Evolutionary conservation across 2,329 filamentous ascomycete species (phyloP), one percentile per base, ranked within the genome.

Genomic region (Fusarium oxysporum): DNA sequence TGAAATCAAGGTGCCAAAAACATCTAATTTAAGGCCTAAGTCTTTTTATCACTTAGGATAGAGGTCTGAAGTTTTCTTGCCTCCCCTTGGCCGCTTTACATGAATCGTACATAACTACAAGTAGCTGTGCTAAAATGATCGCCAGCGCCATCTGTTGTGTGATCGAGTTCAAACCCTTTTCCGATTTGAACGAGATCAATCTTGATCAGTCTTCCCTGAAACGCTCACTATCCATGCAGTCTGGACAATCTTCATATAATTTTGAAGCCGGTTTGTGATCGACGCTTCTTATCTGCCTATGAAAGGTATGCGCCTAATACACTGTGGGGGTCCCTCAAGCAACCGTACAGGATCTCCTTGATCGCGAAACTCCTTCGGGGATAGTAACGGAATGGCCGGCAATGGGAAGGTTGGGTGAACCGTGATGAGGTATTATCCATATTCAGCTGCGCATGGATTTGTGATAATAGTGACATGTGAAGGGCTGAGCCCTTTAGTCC

Each of bases 291-390:
- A 62, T 57, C 41, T 54, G 33, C 54, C 71, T 73, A 61, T 73
- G 11, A 43, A 48, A 53, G 13, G 23, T 50, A 43, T 61, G 50
- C 30, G 55, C 64, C 51, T 17, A 35, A 59, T 58, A 62, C 68
- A 74, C 68, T 71, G 70, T 73, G 65, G 64, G 71, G 68, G 65
- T 54, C 63, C 38, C n/a, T 48, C 21, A 41, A 35, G 23, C 38
- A 62, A n/a, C 45, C 40, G 44, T 51, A 30, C 37, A 40, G 47
- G 37, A 69, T 68, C 62, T 58, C 28, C 32, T 68, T 62, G 25
- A 56, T 44, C 40, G 16, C 30, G 25, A 62, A 47, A 14, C 56
- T 58, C n/a, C 48, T 41, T 56, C 50, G 43, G 62, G 47, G 40
- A 72, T 65, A 60, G 62, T 41, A 53, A 28, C 59, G 45, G 62